Evolutionary conservation across 371 early-diverging fungal species (phyloP), one percentile per base, ranked within the genome.

Genomic region (Batkoa obscura): DNA sequence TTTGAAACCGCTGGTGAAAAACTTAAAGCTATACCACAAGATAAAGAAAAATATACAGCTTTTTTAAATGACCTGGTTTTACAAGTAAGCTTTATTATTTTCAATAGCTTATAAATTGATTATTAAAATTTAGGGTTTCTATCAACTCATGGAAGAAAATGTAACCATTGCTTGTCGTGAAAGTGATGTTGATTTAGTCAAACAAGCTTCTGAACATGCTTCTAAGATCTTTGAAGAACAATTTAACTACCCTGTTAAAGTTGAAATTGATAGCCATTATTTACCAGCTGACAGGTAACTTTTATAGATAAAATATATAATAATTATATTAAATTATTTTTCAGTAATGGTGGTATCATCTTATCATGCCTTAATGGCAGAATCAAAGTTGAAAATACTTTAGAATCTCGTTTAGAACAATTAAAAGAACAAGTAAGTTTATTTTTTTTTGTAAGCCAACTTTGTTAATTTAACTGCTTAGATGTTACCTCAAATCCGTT

Each of bases 331-430:
- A 6, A 4, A 31, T 1, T 48, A 32, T 31, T 31, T 32, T 32
- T 48, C 64, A 81, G 86, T 66, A 83, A 85, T 61, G 98, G 98
- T 59, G 98, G 98, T 59, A 85, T 94, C 45, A 73, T 89, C 51
- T 70, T 90, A 33, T 68, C 80, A 43, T 80, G 82, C 32, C 66
- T 76, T 43, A 72, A 80, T 47, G 92, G 88, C 50, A 76, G 83
- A 41, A 90, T 93, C 64, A 72, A 72, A 45, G 76, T 83, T 56
- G 73, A 82, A 65, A 96, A 96, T 69, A 92, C 95, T 36, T 74
- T 93, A 45, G 89, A 86, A 66, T 74, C 83, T 23, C 83, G 98
- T 52, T 71, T 97, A 60, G 84, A 83, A 3, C 74, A 85, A 60
- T 72, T 77, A 46, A 76, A 82, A 55, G 83, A 87, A 57, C 68